Evolutionary conservation across 176 grass and related monocot species (phyloP).

Genomic region (Hsuehochloa calcarea): DNA sequence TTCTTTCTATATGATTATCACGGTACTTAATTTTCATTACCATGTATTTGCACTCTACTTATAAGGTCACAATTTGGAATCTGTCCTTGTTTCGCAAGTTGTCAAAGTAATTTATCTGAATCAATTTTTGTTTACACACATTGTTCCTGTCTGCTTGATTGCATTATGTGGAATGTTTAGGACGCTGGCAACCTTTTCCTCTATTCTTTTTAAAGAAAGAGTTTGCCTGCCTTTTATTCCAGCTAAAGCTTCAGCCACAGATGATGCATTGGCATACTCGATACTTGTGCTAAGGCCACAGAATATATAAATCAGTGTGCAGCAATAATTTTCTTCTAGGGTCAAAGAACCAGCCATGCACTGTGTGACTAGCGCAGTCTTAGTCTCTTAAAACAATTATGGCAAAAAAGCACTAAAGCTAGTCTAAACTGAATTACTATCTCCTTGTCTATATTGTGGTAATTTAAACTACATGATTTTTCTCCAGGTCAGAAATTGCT

Average conservation of each 20-base stretch:
- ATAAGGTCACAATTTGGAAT: neutral
- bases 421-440: slow-evolving; percentile 7
- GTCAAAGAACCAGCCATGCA: neutral
- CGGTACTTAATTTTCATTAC: neutral
- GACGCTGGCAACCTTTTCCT: neutral
- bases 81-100: neutral
- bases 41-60: neutral
- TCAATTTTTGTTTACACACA: neutral
- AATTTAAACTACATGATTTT: neutral
- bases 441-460: neutral
- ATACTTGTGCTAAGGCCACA: neutral
- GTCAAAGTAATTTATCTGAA: neutral
- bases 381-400: neutral
- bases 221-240: neutral
- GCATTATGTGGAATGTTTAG: neutral
- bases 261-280: neutral
- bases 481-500: slow-evolving; percentile 84
- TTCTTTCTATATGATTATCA: neutral
- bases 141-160: neutral
- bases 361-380: neutral
- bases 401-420: neutral
- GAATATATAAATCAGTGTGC: neutral
- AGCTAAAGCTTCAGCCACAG: neutral
- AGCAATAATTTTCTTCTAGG: neutral
- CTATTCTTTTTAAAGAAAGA: neutral